Conservation (phyloP, 2,329 filamentous ascomycete species). For the Pseudogymnoascus sp. region DNA sequence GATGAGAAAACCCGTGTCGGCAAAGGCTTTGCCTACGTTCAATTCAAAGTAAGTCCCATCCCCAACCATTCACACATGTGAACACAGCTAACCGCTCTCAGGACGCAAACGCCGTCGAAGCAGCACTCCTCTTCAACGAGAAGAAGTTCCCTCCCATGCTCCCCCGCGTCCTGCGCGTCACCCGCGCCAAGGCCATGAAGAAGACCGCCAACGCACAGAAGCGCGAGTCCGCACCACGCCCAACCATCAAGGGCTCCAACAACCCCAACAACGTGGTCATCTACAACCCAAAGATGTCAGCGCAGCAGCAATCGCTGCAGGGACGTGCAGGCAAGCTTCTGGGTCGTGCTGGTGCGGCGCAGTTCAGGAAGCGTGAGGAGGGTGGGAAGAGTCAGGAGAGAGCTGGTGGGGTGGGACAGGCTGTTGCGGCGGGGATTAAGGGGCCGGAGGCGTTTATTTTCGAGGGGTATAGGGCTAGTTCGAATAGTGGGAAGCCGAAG, state of each 20-base stretch:
- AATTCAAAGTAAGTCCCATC: constrained; percentile 59
- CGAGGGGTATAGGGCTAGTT: constrained; percentile 67
- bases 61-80: background rate
- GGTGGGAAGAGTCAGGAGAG: constrained; percentile 12
- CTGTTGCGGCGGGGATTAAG: constrained; percentile 14
- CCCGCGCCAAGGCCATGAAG: constrained; percentile 51
- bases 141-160: constrained; percentile 93
- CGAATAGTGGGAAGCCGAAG: constrained; percentile 54
- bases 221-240: constrained; percentile 8
- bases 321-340: constrained; percentile 69
- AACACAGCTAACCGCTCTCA: constrained; percentile 27
- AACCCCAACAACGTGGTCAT: constrained; percentile 21
- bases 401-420: background rate
- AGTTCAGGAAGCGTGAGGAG: constrained; percentile 24
- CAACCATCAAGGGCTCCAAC: background rate
- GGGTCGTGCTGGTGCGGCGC: constrained; percentile 55
- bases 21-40: constrained; percentile 96
- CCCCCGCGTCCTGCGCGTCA: constrained; percentile 78
- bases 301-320: constrained; percentile 59
- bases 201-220: constrained; percentile 27
- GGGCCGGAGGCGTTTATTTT: constrained; percentile 65
- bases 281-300: constrained; percentile 62
- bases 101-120: constrained; percentile 80
- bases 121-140: constrained; percentile 77
- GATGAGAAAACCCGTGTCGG: constrained; percentile 86